Evolutionary conservation across 2,329 filamentous ascomycete species (phyloP).

Genomic region (Hymenotorrendiella dingleyae): DNA sequence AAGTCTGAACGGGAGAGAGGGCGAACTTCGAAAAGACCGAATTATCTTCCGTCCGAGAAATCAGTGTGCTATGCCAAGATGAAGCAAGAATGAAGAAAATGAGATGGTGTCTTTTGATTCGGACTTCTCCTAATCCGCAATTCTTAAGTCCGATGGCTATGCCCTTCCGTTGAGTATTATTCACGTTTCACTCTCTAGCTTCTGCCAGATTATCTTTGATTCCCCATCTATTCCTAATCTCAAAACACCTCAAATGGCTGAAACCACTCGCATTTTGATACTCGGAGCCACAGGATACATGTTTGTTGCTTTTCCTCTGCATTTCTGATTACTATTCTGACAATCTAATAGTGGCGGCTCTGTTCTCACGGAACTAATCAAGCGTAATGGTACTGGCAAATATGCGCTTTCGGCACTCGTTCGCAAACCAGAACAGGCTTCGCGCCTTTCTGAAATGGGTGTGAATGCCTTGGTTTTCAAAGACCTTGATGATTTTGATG

Average conservation of each 20-base stretch:
- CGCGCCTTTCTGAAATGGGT: conserved; percentile 17
- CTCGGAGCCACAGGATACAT: conserved; percentile 22
- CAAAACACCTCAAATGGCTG: neutral
- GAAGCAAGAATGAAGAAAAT: too few species aligned
- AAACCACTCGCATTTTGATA: conserved; percentile 11
- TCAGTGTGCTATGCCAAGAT: too few species aligned
- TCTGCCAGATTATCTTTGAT: too few species aligned
- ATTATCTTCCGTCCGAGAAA: too few species aligned
- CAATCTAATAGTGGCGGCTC: conserved; percentile 17
- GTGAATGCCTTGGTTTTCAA: conserved; percentile 20
- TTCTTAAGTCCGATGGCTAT: too few species aligned
- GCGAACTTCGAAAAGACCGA: too few species aligned
- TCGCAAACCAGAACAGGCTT: conserved; percentile 21
- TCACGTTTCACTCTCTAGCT: too few species aligned
- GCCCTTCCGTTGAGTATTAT: too few species aligned
- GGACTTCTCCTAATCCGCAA: too few species aligned
- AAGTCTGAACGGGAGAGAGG: too few species aligned
- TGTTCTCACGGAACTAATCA: conserved; percentile 9
- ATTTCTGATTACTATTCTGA: neutral
- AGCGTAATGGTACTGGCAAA: neutral
- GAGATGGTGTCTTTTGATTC: too few species aligned
- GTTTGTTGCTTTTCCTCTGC: neutral
- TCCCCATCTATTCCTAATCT: too few species aligned
- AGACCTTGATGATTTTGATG: conserved; percentile 19
- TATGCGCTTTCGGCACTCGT: conserved; percentile 19